Percentiles rank a stretch among this genome's conserved stretches.
These are phyloP conservation scores for Oryza meyeriana DNA, from an alignment of 176 grass and related monocot species.

Conservation along the genomic window DNA sequence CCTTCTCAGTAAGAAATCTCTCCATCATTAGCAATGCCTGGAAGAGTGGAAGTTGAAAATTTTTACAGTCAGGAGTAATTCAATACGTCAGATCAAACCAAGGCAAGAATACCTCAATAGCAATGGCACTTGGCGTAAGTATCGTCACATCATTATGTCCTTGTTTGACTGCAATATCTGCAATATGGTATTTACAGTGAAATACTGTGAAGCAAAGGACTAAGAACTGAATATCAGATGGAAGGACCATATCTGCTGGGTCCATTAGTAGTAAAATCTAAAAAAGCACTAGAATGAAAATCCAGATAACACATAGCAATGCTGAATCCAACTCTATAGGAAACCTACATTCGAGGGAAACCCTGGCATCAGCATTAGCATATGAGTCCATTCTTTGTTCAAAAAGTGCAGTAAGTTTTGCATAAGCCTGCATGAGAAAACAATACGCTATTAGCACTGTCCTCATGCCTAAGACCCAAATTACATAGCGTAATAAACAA, in stretches of 20 bases:
- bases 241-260: neutral
- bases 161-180: slow-evolving; percentile 79
- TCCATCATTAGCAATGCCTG: slow-evolving; percentile 80
- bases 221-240: slow-evolving; percentile 1
- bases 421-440: slow-evolving; percentile 59
- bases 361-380: slow-evolving; percentile 85
- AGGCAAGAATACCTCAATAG: slow-evolving; percentile 66
- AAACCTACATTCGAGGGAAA: slow-evolving; percentile 80
- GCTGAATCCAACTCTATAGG: neutral
- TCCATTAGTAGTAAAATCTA: neutral
- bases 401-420: slow-evolving; percentile 72
- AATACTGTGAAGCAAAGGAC: neutral
- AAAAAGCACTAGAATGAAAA: neutral
- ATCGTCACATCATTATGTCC: slow-evolving; percentile 65
- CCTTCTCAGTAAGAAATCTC: slow-evolving; percentile 58
- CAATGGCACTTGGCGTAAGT: slow-evolving; percentile 81
- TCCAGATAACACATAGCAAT: neutral
- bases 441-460: slow-evolving; percentile 12
- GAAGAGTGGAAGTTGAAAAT: slow-evolving; percentile 21
- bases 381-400: slow-evolving; percentile 85
- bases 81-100: slow-evolving; percentile 3
- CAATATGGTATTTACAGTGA: neutral
- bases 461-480: neutral
- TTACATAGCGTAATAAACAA: slow-evolving; percentile 12
- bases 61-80: neutral